phyloP scores from a whole-genome alignment of 331 rosid species.

The Malus hybrid region DNA sequence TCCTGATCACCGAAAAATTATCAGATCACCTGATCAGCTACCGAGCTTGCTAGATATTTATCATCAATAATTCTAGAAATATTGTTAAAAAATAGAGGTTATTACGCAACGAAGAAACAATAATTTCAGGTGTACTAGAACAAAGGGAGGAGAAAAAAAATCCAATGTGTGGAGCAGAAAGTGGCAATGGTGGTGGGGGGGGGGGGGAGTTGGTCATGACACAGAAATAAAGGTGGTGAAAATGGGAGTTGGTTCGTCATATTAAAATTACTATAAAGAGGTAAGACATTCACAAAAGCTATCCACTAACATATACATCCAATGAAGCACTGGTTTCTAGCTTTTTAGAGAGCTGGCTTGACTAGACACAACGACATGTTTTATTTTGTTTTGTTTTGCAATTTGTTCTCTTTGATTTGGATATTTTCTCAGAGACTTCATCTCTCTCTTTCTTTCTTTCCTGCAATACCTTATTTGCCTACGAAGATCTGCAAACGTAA shows the following conservation, averaged over 20 bases:
- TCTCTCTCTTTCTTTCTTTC: too few relatives aligned
- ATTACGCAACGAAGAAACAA: not conserved
- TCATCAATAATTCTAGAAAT: not conserved
- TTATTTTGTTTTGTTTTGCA: not conserved
- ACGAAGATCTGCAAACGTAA: not conserved
- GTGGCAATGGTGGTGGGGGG: conserved; percentile 22
- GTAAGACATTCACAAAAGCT: conserved; percentile 16
- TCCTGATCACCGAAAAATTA: not conserved
- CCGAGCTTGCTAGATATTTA: not conserved
- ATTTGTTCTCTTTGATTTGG: not conserved
- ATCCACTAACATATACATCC: too few relatives aligned
- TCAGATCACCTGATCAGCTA: not conserved
- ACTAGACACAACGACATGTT: conserved; percentile 16
- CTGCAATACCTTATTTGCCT: too few relatives aligned
- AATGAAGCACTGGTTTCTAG: too few relatives aligned
- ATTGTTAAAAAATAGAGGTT: not conserved
- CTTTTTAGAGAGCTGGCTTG: too few relatives aligned
- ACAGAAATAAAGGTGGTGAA: conserved; percentile 28
- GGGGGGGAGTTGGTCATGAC: conserved; percentile 40
- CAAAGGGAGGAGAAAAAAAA: not conserved
- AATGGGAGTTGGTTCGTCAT: conserved; percentile 41
- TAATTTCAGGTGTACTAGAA: conserved; percentile 34
- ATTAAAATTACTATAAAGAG: conserved; percentile 48
- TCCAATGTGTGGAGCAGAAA: conserved; percentile 29
- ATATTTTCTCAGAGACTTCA: too few relatives aligned